These are phyloP conservation scores for Raddia distichophylla DNA, from an alignment of 176 grass and related monocot species.

Conservation along the genomic window DNA sequence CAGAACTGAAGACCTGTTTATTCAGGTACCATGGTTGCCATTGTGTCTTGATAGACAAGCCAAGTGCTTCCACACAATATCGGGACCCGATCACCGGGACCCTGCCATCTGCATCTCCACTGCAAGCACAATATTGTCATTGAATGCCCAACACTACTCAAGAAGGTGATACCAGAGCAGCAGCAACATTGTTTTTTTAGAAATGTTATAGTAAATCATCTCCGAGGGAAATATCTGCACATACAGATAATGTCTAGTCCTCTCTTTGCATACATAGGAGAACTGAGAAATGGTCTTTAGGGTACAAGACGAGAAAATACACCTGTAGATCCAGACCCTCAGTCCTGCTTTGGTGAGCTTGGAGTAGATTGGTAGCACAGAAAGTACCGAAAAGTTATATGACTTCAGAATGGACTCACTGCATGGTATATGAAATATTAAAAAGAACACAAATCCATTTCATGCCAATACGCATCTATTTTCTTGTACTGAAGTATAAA, in stretches of 20 bases:
- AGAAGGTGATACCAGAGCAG: too few species aligned
- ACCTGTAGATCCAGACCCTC: constrained; percentile 91
- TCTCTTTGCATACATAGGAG: not conserved
- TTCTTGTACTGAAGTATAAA: not conserved
- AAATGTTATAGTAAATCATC: too few species aligned
- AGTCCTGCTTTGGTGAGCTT: constrained; percentile 82
- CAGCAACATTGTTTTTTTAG: too few species aligned
- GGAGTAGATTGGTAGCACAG: constrained; percentile 76
- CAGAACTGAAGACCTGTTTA: constrained; percentile 70
- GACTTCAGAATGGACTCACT: constrained; percentile 72
- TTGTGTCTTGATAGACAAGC: constrained; percentile 61
- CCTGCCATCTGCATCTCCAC: constrained; percentile 90
- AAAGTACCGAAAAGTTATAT: constrained; percentile 80
- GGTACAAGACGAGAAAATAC: constrained; percentile 25
- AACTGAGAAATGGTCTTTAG: not conserved
- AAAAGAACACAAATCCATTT: constrained; percentile 14
- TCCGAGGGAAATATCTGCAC: too few species aligned
- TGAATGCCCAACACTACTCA: not conserved
- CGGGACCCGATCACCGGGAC: constrained; percentile 90
- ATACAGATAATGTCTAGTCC: not conserved
- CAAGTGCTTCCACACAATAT: constrained; percentile 81
- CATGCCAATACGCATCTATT: not conserved
- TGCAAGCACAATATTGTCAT: constrained; percentile 38
- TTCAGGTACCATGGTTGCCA: constrained; percentile 84
- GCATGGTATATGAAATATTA: constrained; percentile 42